Evolutionary conservation across 2,329 filamentous ascomycete genomes (phyloP).

Genomic region (Macrophomina phaseolina): DNA sequence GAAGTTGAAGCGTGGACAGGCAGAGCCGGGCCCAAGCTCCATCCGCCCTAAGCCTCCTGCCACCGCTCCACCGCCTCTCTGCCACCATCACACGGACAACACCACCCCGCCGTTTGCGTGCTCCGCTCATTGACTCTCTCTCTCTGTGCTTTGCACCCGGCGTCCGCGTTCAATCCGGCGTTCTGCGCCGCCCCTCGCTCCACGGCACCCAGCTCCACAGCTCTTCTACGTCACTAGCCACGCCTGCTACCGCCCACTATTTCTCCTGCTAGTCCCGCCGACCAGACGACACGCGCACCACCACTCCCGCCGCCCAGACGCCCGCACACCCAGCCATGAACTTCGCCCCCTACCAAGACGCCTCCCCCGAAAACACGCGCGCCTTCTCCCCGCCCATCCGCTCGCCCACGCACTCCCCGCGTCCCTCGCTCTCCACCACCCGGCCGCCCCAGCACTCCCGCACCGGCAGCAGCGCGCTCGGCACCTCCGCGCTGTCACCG

Average conservation of each 20-base stretch:
- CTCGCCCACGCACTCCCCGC: constrained; percentile 44
- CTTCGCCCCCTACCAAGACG: constrained; percentile 97
- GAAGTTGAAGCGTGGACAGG: background rate
- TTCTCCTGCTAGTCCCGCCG: background rate
- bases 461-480: constrained; percentile 33
- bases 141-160: background rate
- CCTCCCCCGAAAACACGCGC: constrained; percentile 82
- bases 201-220: no score
- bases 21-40: constrained; percentile 18
- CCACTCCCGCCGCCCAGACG: no score
- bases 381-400: constrained; percentile 73
- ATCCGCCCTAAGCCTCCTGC: constrained; percentile 17
- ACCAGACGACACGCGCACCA: no score
- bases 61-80: constrained; percentile 24
- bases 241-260: background rate
- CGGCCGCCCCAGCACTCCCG: constrained; percentile 38
- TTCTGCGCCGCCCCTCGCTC: no score
- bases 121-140: background rate
- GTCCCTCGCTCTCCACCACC: constrained; percentile 53
- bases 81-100: background rate
- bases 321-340: constrained; percentile 44
- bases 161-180: no score
- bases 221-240: background rate
- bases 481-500: constrained; percentile 40
- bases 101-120: constrained; percentile 9